Base-by-base conservation (phyloP, 108 stramenopile genomes). In the Ochromonas danica region DNA sequence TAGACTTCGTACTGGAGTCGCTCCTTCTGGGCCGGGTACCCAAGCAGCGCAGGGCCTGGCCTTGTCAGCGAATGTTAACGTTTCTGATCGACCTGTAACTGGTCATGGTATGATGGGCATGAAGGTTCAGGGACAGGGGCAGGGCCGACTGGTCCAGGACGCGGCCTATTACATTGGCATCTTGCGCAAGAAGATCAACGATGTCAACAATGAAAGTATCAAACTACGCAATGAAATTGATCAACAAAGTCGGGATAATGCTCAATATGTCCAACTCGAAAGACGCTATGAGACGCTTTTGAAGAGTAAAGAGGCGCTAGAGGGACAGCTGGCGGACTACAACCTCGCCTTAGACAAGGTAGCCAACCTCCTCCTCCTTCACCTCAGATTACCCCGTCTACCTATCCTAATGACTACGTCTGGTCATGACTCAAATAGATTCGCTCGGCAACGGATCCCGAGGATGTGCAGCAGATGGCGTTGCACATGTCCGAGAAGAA, bases 311-410 rank as follows among this genome's bases (percentile, higher is more conserved):
- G 78, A 80, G 78, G 30, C 42, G 70, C 81, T 90, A 33, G 88
- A 91, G 65, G 90, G 89, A 0, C 83, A 84, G 3, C 71, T 91
- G 22, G 90, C 89, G 0, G 90, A 91, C 65, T 88, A 91, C 61
- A 91, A 91, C 70, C 82, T 91, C 30, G 90, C 90, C 3, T 83
- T 89, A 71, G 90, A 91, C 72, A 91, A 90, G 82, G 81, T 75
- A 42, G 33, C 10, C 33, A 31, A 10, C 36, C 33, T 22, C 51
- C 17, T 57, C 22, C 17, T 57, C 40, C 39, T 17, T 31, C 67
- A 70, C 67, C 36, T 22, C 67, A 22, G n/a, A n/a, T n/a, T n/a
- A n/a, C n/a, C n/a, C n/a, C n/a, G n/a, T n/a, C n/a, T n/a, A n/a
- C n/a, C n/a, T n/a, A n/a, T n/a, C n/a, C n/a, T n/a, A n/a, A n/a